These are phyloP conservation scores for Colletotrichum brevisporum DNA, from an alignment of 2,329 filamentous ascomycete species.

Conservation along the genomic window DNA sequence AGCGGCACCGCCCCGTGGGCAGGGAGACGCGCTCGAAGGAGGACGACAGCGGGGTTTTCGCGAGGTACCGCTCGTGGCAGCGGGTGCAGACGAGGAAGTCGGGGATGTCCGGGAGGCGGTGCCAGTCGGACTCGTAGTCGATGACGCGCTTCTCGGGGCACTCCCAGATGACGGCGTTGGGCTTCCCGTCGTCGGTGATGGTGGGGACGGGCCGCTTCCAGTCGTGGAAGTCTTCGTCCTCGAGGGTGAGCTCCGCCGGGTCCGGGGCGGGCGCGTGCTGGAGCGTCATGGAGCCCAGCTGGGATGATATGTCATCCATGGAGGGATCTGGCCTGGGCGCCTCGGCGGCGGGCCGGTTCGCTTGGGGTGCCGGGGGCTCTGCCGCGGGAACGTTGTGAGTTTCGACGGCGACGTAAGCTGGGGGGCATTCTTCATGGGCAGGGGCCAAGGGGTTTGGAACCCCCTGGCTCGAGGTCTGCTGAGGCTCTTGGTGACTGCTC, in stretches of 20 bases:
- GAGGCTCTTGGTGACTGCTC: no score
- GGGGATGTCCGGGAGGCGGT: constrained; percentile 46
- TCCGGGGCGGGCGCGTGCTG: background rate
- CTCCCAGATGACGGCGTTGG: constrained; percentile 44
- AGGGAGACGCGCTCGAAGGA: constrained; percentile 47
- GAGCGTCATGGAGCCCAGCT: background rate
- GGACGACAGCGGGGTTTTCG: constrained; percentile 46
- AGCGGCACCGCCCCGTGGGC: constrained; percentile 46
- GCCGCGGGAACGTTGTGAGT: no score
- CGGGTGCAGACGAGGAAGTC: constrained; percentile 56
- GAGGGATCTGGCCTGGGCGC: background rate
- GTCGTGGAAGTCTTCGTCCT: constrained; percentile 15
- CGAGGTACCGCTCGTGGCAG: constrained; percentile 57
- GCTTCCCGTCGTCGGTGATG: constrained; percentile 39
- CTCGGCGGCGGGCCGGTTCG: no score
- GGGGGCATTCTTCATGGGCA: no score
- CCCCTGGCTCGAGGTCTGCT: no score
- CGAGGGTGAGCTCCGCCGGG: background rate
- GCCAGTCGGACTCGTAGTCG: constrained; percentile 51
- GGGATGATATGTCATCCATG: background rate
- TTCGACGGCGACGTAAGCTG: no score
- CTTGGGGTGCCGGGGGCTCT: no score
- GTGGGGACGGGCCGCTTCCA: constrained; percentile 17
- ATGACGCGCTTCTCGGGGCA: constrained; percentile 49
- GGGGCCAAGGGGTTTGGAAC: no score